Evolutionary conservation across 2,329 filamentous ascomycete species (phyloP).

Genomic region (Xylaria hypoxylon): DNA sequence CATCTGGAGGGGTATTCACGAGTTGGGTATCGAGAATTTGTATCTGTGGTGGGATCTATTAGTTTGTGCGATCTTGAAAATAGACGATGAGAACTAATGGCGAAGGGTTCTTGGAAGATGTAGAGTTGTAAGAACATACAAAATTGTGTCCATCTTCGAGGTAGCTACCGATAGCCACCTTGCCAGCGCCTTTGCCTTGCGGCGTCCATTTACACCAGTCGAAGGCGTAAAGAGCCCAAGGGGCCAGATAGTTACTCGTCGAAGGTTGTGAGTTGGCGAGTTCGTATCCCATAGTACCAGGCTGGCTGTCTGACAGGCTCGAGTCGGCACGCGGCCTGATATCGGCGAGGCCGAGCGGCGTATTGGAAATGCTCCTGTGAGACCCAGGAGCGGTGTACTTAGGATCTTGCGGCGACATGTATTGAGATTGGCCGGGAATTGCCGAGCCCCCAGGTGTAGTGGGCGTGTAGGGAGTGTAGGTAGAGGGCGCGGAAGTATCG

Average conservation of each 20-base stretch:
- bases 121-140: slow-evolving; percentile 62
- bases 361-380: slow-evolving; percentile 78
- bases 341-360: slow-evolving; percentile 89
- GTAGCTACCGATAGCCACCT: slow-evolving; percentile 95
- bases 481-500: slow-evolving; percentile 60
- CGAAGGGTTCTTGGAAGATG: neutral
- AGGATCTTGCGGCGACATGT: slow-evolving; percentile 67
- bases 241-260: slow-evolving; percentile 93
- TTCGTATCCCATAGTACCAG: slow-evolving; percentile 73
- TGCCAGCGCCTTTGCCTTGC: slow-evolving; percentile 82
- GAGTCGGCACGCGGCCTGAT: slow-evolving; percentile 90
- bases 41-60: slow-evolving; percentile 68
- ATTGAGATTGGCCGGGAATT: slow-evolving; percentile 66
- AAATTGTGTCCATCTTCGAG: slow-evolving; percentile 98
- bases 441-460: slow-evolving; percentile 71
- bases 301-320: slow-evolving; percentile 76
- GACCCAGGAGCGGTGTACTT: slow-evolving; percentile 69
- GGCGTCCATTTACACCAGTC: slow-evolving; percentile 99
- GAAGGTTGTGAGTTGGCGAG: slow-evolving; percentile 72
- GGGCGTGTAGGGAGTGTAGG: slow-evolving; percentile 67
- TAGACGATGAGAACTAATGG: slow-evolving; percentile 2
- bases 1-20: slow-evolving; percentile 74
- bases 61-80: slow-evolving; percentile 14
- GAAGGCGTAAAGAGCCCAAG: slow-evolving; percentile 95
- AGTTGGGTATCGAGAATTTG: slow-evolving; percentile 95